A percentile compares a stretch with the other conserved stretches of the same genome.
Evolutionary conservation across 2,329 filamentous ascomycete species (phyloP).

Genomic region (Colletotrichum lupini): DNA sequence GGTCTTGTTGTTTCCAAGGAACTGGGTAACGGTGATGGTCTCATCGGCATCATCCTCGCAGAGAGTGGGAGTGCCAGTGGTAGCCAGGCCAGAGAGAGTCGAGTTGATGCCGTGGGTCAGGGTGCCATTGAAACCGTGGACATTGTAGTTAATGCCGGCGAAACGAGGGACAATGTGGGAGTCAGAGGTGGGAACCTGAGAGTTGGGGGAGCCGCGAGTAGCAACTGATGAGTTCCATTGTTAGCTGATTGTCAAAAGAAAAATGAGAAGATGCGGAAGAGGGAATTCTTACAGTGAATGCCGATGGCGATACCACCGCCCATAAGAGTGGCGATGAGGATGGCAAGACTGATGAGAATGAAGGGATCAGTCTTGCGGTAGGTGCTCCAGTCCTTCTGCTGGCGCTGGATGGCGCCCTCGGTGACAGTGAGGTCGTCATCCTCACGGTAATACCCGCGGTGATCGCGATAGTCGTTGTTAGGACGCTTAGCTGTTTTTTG

Average conservation of each 20-base stretch:
- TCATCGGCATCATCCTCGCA: constrained; percentile 21
- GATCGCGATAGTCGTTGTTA: not conserved
- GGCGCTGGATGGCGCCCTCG: constrained; percentile 13
- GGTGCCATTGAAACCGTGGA: constrained; percentile 9
- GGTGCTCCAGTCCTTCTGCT: constrained; percentile 19
- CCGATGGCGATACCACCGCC: constrained; percentile 4
- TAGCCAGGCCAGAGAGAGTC: constrained; percentile 6
- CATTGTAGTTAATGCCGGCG: constrained; percentile 21
- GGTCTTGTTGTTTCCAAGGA: not conserved
- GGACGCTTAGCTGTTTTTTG: not conserved
- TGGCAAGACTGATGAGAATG: not conserved
- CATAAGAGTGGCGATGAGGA: not conserved
- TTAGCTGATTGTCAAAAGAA: not conserved
- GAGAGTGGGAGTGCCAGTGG: not conserved
- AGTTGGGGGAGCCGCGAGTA: not conserved
- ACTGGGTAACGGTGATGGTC: not conserved
- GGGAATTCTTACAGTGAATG: not conserved
- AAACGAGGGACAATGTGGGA: constrained; percentile 23
- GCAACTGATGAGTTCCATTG: not conserved
- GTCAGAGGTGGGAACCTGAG: not conserved
- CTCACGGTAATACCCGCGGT: constrained; percentile 21
- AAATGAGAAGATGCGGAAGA: not conserved
- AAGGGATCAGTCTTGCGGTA: constrained; percentile 31
- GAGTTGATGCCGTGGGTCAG: constrained; percentile 2
- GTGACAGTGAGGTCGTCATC: constrained; percentile 15